Evolutionary conservation across 1,284 basidiomycete species (phyloP), one percentile per base, ranked within the genome.

Genomic region (Trametes polyzona): DNA sequence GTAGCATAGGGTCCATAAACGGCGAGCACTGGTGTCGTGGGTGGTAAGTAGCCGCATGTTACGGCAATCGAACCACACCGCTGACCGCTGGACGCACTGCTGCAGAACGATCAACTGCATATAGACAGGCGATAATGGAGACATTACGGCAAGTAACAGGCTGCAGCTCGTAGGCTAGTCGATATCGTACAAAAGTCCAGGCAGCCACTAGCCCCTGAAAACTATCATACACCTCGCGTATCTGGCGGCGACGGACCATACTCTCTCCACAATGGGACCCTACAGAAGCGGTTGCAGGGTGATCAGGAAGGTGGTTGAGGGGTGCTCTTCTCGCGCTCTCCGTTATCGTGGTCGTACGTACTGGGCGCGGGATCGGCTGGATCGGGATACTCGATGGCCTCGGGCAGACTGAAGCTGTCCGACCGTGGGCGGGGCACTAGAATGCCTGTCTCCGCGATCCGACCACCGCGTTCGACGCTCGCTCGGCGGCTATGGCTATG

Each of bases 391-490:
- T 67, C 66, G 42, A 52, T 41, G 24, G 53, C 47, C 46, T 61
- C 63, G n/a, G 58, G 62, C 23, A 65, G 41, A 17, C 61, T 63
- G 40, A 61, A 58, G 36, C 64, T 58, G 14, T 52, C 55, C 27
- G 59, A 47, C 21, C 62, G 62, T 2, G 52, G 56, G 12, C 66
- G 58, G 5, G 64, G 61, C 1, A 67, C 52, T 16, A 67, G 61
- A 9, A 53, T 30, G 16, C 66, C 66, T 30, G 66, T 67, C 75
- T 89, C 87, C 4, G 87, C 87, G 30, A 89, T 76, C 40, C 87
- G 74, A 17, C 75, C 84, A 6, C 84, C 84, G 7, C 82, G 76
- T 58, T 87, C 87, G 23, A 84, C 74, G 62, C 87, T 87, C 42
- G 69, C 80, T 39, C 85, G 74, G 26, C 84, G 74, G 61, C 83